Percentiles rank a stretch among this genome's conserved stretches.
Conservation (phyloP, 768 basidiomycete genomes). For the Amanita muscaria region DNA sequence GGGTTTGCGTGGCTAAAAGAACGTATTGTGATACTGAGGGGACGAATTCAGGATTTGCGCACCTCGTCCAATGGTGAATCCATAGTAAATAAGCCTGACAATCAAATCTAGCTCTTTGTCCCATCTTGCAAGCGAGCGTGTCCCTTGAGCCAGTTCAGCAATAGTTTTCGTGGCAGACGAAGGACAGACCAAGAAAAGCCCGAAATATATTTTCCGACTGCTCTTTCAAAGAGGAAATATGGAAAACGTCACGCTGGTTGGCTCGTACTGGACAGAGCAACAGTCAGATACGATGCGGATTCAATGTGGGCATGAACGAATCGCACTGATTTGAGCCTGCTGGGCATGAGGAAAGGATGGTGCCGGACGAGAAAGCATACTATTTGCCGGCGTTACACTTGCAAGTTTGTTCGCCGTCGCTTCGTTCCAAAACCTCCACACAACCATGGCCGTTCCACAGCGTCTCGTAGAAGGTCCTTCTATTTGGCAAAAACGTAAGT, state of each 20-base stretch:
- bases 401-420: conserved; percentile 9
- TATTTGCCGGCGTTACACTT: conserved; percentile 8
- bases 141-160: conserved; percentile 38
- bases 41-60: conserved; percentile 11
- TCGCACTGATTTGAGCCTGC: conserved; percentile 83
- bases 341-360: conserved; percentile 64
- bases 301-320: neutral
- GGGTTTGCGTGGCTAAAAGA: conserved; percentile 64
- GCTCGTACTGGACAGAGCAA: conserved; percentile 53
- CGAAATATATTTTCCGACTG: conserved; percentile 68
- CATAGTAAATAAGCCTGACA: conserved; percentile 64
- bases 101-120: conserved; percentile 70
- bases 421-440: conserved; percentile 8
- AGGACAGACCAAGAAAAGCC: conserved; percentile 61
- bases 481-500: conserved; percentile 70
- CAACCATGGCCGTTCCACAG: conserved; percentile 20
- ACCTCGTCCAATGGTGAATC: conserved; percentile 72
- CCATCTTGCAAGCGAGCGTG: conserved; percentile 72
- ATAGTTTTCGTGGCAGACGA: neutral
- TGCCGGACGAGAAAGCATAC: conserved; percentile 17
- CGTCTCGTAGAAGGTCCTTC: conserved; percentile 43
- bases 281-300: conserved; percentile 10
- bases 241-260: conserved; percentile 75
- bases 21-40: conserved; percentile 4
- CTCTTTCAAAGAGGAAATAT: conserved; percentile 65